A percentile compares a stretch with the other conserved stretches of the same genome.
phyloP scores from a whole-genome alignment of 805 yeast species.

The Lipomyces chichibuensis region DNA sequence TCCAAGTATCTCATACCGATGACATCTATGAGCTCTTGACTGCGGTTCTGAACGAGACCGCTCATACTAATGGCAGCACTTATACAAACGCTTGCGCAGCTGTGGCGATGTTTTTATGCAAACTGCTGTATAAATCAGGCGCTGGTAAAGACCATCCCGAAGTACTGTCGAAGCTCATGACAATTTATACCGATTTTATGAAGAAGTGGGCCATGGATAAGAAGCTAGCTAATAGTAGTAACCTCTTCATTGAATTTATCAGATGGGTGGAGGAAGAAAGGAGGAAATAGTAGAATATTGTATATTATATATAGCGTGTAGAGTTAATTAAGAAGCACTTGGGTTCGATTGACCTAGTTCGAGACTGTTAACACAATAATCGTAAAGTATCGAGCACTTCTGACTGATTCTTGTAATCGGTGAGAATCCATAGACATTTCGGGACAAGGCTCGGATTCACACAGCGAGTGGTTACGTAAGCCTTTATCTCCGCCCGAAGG shows the following conservation, averaged over 20 bases:
- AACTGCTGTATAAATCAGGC: background rate
- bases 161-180: conserved; percentile 7
- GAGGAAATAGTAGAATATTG: background rate
- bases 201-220: conserved; percentile 20
- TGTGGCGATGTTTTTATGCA: conserved; percentile 3
- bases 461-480: too few species aligned
- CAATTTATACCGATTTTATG: conserved; percentile 13
- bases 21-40: background rate
- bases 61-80: conserved; percentile 17
- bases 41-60: conserved; percentile 1
- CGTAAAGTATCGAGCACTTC: too few species aligned
- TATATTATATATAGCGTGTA: conserved; percentile 1
- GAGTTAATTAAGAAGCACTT: background rate
- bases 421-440: too few species aligned
- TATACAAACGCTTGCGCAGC: conserved; percentile 7
- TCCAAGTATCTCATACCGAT: background rate
- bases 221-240: conserved; percentile 9
- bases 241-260: conserved; percentile 15
- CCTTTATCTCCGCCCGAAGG: too few species aligned
- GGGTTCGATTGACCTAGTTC: too few species aligned
- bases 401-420: too few species aligned
- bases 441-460: too few species aligned
- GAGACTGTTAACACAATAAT: too few species aligned
- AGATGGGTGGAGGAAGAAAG: conserved; percentile 25
- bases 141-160: background rate